Evolutionary conservation across 2,329 filamentous ascomycete species (phyloP).

Genomic region (Pseudogymnoascus sp.): DNA sequence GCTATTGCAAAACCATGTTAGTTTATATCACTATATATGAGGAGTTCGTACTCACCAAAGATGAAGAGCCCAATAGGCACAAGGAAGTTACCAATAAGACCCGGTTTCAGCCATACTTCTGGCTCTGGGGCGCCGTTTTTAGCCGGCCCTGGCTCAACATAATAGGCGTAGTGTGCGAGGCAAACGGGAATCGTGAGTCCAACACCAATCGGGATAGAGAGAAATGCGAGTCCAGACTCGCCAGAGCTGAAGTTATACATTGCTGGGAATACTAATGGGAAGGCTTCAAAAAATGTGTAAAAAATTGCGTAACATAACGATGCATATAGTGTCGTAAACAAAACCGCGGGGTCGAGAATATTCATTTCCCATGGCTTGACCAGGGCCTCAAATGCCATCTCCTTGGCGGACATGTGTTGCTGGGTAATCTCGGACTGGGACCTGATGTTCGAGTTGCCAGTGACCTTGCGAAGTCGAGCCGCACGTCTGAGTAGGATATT

Average conservation of each 20-base stretch:
- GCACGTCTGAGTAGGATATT: conserved; percentile 57
- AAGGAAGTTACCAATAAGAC: conserved; percentile 42
- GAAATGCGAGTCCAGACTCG: conserved; percentile 53
- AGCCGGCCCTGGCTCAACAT: conserved; percentile 43
- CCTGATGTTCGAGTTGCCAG: conserved; percentile 49
- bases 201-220: conserved; percentile 46
- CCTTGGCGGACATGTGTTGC: conserved; percentile 41
- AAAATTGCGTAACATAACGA: conserved; percentile 57
- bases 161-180: conserved; percentile 45
- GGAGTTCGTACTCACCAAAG: conserved; percentile 44
- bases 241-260: conserved; percentile 55
- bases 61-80: conserved; percentile 53
- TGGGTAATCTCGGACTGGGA: conserved; percentile 60
- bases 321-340: conserved; percentile 56
- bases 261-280: conserved; percentile 56
- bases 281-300: conserved; percentile 60
- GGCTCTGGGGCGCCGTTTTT: conserved; percentile 44
- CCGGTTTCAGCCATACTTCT: conserved; percentile 47
- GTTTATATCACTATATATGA: neutral
- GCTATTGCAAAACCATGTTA: conserved; percentile 46
- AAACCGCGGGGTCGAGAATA: conserved; percentile 55
- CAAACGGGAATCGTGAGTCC: conserved; percentile 46
- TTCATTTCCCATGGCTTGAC: conserved; percentile 56
- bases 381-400: conserved; percentile 48
- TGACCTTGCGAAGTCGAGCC: conserved; percentile 50